Evolutionary conservation across 768 basidiomycete genomes (phyloP).

Genomic region (Phylloporus sp.): DNA sequence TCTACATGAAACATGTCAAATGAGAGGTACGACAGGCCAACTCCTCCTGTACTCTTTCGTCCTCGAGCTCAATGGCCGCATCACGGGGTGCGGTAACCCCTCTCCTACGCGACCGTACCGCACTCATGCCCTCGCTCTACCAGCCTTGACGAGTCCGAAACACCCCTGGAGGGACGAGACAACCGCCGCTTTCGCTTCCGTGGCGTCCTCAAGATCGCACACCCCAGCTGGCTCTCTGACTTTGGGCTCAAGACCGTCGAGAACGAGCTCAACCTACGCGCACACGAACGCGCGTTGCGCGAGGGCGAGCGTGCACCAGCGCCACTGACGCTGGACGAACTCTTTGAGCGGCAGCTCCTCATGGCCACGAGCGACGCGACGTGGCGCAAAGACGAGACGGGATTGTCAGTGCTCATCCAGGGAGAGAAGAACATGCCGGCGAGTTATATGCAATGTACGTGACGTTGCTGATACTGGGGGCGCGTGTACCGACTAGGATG

Average conservation of each 20-base stretch:
- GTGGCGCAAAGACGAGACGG: constrained; percentile 11
- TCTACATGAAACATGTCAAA: constrained; percentile 21
- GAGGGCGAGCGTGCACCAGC: constrained; percentile 18
- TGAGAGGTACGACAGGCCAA: background rate
- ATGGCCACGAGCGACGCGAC: constrained; percentile 13
- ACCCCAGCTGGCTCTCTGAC: constrained; percentile 48
- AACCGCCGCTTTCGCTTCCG: constrained; percentile 42
- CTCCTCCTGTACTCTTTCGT: constrained; percentile 30
- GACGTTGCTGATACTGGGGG: background rate
- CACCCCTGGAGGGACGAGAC: constrained; percentile 29
- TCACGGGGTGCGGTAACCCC: constrained; percentile 24
- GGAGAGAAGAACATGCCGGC: constrained; percentile 40
- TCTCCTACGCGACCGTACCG: background rate
- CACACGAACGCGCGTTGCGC: constrained; percentile 26
- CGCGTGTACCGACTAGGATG: background rate
- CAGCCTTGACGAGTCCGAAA: constrained; percentile 50
- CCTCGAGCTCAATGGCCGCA: constrained; percentile 23
- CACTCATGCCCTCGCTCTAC: constrained; percentile 1
- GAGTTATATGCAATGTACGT: constrained; percentile 39
- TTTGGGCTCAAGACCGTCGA: constrained; percentile 41
- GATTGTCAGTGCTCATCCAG: constrained; percentile 40
- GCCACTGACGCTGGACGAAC: constrained; percentile 32
- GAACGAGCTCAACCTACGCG: constrained; percentile 41
- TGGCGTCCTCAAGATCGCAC: constrained; percentile 46
- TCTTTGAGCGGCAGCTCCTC: constrained; percentile 30